Percentiles rank a stretch among this genome's conserved stretches.
Evolutionary conservation across 176 grass and related monocot genomes (phyloP).

Genomic region (Dactylis glomerata): DNA sequence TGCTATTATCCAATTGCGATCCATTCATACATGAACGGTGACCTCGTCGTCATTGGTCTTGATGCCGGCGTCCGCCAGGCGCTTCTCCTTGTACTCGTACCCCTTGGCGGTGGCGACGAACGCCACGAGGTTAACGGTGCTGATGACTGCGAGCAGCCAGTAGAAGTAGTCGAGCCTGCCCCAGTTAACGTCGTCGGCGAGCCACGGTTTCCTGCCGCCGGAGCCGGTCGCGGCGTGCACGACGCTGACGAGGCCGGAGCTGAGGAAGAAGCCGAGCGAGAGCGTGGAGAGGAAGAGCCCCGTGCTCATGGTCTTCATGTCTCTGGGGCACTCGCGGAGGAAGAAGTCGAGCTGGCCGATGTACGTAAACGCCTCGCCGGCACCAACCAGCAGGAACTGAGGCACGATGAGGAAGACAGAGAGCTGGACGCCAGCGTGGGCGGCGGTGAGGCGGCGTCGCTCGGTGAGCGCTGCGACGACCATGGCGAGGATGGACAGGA

Average conservation of each 20-base stretch:
- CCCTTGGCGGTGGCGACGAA: conserved; percentile 49
- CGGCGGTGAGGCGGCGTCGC: conserved; percentile 21
- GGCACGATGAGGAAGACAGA: conserved; percentile 73
- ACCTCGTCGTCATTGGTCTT: background rate
- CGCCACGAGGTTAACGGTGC: conserved; percentile 11
- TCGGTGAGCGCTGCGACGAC: conserved; percentile 47
- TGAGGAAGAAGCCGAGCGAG: conserved; percentile 75
- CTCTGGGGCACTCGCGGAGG: conserved; percentile 71
- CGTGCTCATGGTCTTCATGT: conserved; percentile 95
- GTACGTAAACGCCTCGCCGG: conserved; percentile 90
- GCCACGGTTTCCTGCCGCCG: conserved; percentile 37
- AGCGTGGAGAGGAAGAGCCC: conserved; percentile 84
- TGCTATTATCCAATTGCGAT: background rate
- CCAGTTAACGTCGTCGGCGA: conserved; percentile 55
- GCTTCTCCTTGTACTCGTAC: conserved; percentile 79
- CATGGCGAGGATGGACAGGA: conserved; percentile 71
- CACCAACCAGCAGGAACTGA: conserved; percentile 67
- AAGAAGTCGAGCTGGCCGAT: conserved; percentile 94
- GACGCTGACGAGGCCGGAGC: conserved; percentile 50
- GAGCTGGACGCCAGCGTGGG: background rate
- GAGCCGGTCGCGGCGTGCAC: conserved; percentile 41
- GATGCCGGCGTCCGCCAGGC: conserved; percentile 14
- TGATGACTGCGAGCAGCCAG: conserved; percentile 64
- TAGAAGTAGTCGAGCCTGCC: conserved; percentile 80
- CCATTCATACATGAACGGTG: background rate